phyloP scores from a whole-genome alignment of 108 stramenopile genomes.

The Nitzschia putrida region DNA sequence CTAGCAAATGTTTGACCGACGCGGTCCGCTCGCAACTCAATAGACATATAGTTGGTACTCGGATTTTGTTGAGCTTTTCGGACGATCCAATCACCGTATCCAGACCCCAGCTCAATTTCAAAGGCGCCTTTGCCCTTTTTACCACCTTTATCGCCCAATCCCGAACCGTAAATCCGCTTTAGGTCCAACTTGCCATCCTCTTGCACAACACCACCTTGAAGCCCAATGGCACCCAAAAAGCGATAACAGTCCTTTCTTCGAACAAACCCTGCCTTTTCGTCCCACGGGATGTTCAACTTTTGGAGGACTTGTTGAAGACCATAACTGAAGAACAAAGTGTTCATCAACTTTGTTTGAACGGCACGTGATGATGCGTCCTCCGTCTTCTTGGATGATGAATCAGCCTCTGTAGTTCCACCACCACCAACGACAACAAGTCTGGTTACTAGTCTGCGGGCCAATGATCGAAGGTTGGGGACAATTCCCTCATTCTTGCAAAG shows the following conservation, averaged over 20 bases:
- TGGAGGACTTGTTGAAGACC: constrained; percentile 49
- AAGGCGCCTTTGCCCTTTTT: constrained; percentile 28
- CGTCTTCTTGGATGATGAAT: not conserved
- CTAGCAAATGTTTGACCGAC: constrained; percentile 69
- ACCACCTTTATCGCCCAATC: constrained; percentile 20
- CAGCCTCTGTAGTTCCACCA: constrained; percentile 72
- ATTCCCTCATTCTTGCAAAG: constrained; percentile 22
- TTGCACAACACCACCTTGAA: constrained; percentile 44
- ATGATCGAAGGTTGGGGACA: constrained; percentile 18
- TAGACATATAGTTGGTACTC: constrained; percentile 62
- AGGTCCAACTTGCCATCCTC: constrained; percentile 54
- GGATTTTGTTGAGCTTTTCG: constrained; percentile 65
- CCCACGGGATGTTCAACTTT: constrained; percentile 11
- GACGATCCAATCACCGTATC: constrained; percentile 81
- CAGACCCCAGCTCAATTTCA: constrained; percentile 80
- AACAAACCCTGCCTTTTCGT: not conserved
- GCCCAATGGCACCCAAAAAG: constrained; percentile 32
- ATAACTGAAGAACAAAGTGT: constrained; percentile 67
- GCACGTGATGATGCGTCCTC: not conserved
- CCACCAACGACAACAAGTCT: constrained; percentile 74
- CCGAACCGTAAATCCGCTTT: constrained; percentile 29
- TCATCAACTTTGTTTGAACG: constrained; percentile 39
- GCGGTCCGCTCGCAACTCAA: constrained; percentile 82
- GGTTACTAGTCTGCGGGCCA: constrained; percentile 50
- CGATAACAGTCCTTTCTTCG: constrained; percentile 37